phyloP scores from a whole-genome alignment of 106 monocot genomes.

The Amphibolis antarctica region DNA sequence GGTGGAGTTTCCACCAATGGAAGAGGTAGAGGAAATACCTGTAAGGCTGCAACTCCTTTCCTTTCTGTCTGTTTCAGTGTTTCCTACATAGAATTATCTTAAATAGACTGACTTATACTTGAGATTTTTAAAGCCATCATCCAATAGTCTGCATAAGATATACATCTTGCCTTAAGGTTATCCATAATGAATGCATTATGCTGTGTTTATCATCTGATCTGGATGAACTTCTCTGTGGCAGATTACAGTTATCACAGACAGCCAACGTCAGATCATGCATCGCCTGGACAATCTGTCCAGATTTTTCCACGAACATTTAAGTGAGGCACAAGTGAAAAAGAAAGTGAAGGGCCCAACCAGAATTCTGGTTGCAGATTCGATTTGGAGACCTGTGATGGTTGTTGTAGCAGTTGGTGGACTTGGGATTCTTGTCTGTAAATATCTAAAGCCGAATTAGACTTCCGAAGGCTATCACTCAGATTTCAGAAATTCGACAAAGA shows the following conservation, averaged over 20 bases:
- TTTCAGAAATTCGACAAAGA: too few relatives aligned
- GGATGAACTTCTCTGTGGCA: constrained; percentile 9
- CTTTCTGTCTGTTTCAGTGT: background rate
- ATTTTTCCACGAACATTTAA: constrained; percentile 43
- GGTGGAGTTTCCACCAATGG: constrained; percentile 50
- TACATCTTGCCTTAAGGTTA: background rate
- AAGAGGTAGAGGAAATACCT: constrained; percentile 45
- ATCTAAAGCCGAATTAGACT: background rate
- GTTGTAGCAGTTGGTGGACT: constrained; percentile 36
- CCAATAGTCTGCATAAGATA: too few relatives aligned
- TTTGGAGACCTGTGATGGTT: constrained; percentile 32
- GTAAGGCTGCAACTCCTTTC: background rate
- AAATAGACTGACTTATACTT: background rate
- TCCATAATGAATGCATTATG: background rate
- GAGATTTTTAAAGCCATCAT: too few relatives aligned
- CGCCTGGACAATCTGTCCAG: constrained; percentile 61
- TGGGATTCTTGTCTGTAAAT: constrained; percentile 37
- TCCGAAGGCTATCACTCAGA: background rate
- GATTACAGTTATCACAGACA: constrained; percentile 36
- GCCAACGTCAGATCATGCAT: constrained; percentile 75
- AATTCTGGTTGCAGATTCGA: constrained; percentile 22
- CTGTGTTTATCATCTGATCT: background rate
- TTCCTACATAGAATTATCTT: background rate
- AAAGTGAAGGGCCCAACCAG: constrained; percentile 12
- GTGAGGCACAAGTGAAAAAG: constrained; percentile 10